phyloP scores from a whole-genome alignment of 495 filamentous ascomycete genomes.

The Neurospora tetraspora region DNA sequence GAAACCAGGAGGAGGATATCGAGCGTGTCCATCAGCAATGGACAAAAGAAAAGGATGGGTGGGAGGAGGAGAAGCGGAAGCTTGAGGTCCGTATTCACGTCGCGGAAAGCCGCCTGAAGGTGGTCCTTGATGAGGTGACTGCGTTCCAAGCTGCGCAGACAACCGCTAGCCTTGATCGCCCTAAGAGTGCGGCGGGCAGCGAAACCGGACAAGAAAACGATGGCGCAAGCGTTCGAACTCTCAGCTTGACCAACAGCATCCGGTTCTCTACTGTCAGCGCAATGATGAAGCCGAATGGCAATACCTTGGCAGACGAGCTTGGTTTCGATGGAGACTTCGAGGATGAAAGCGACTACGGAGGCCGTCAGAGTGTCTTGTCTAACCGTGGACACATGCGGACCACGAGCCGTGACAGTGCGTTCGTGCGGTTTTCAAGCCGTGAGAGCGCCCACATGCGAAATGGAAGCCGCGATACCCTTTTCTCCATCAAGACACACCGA shows the following conservation, averaged over 20 bases:
- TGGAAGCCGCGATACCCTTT: conserved; percentile 34
- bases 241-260: conserved; percentile 64
- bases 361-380: conserved; percentile 43
- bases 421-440: not conserved
- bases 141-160: conserved; percentile 55
- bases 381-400: conserved; percentile 26
- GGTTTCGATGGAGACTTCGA: conserved; percentile 73
- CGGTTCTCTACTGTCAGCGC: conserved; percentile 61
- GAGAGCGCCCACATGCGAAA: conserved; percentile 20
- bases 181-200: conserved; percentile 41
- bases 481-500: conserved; percentile 29
- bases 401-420: conserved; percentile 20
- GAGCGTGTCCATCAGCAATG: conserved; percentile 65
- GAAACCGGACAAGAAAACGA: conserved; percentile 56
- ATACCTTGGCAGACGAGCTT: conserved; percentile 85
- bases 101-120: conserved; percentile 74
- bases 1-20: conserved; percentile 73
- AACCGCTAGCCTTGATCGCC: conserved; percentile 24
- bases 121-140: conserved; percentile 73
- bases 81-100: conserved; percentile 79
- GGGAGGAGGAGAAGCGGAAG: conserved; percentile 70
- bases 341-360: conserved; percentile 43
- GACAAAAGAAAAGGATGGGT: conserved; percentile 70
- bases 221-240: conserved; percentile 62
- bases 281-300: conserved; percentile 45